phyloP scores from a whole-genome alignment of 768 basidiomycete genomes.

The Leccinum rimulosum region DNA sequence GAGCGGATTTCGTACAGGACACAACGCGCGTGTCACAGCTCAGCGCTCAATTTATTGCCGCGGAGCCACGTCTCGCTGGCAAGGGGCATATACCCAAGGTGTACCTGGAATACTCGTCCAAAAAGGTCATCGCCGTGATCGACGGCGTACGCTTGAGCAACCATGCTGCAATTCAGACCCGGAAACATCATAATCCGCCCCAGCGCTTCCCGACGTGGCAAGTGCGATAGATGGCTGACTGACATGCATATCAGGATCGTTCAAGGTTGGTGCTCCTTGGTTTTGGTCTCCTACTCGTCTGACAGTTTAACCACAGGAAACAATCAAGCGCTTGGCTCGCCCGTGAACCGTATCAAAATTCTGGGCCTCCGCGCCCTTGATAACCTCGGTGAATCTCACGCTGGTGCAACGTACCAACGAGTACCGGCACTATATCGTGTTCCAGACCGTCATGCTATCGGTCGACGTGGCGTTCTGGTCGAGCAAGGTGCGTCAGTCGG shows the following conservation, averaged over 20 bases:
- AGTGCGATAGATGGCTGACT: neutral
- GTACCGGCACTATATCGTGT: conserved; percentile 59
- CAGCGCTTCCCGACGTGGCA: conserved; percentile 21
- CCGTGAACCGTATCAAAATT: conserved; percentile 88
- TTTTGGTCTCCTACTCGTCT: neutral
- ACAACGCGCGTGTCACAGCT: conserved; percentile 46
- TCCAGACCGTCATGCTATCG: conserved; percentile 59
- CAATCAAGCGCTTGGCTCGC: conserved; percentile 81
- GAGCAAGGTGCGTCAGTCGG: conserved; percentile 46
- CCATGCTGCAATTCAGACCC: conserved; percentile 51
- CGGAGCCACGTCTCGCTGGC: conserved; percentile 66
- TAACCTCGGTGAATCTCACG: conserved; percentile 41
- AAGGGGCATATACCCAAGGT: conserved; percentile 80
- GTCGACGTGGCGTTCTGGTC: conserved; percentile 74
- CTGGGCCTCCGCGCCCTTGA: conserved; percentile 72
- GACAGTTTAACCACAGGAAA: conserved; percentile 44
- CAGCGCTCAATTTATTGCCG: conserved; percentile 47
- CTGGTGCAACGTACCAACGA: conserved; percentile 45
- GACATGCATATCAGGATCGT: conserved; percentile 29
- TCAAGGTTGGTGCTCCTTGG: conserved; percentile 28
- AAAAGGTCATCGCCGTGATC: conserved; percentile 80
- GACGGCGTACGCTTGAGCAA: conserved; percentile 74
- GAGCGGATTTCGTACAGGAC: conserved; percentile 80
- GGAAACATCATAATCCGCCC: conserved; percentile 59
- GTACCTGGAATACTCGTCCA: conserved; percentile 36